These are phyloP conservation scores for Pythium dissimile DNA, from an alignment of 352 stramenopile species.

Conservation along the genomic window DNA sequence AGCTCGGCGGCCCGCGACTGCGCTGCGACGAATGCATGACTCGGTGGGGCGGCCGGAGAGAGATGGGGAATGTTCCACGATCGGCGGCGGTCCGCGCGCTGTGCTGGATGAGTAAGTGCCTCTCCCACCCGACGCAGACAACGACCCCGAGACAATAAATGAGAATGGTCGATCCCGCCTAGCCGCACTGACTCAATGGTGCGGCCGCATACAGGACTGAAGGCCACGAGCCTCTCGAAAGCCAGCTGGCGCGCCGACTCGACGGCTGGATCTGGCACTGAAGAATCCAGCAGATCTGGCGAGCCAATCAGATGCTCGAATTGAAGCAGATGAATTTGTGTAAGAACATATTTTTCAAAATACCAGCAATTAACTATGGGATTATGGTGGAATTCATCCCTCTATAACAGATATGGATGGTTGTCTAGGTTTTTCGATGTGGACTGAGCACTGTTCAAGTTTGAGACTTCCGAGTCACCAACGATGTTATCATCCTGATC, in stretches of 20 bases:
- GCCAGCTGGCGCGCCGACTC: constrained; percentile 24
- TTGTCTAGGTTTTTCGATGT: constrained; percentile 3
- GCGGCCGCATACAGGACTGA: no score
- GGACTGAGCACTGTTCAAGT: background rate
- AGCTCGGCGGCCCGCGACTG: constrained; percentile 4
- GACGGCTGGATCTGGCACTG: background rate
- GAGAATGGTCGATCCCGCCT: no score
- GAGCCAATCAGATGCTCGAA: background rate
- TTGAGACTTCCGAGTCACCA: no score
- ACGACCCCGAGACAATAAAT: no score
- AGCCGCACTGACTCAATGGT: no score
- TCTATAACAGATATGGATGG: background rate
- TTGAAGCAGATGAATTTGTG: background rate
- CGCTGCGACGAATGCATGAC: constrained; percentile 9
- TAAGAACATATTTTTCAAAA: background rate
- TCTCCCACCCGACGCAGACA: background rate
- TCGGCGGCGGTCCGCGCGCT: no score
- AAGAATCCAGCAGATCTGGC: background rate
- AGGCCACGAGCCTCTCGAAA: constrained; percentile 2
- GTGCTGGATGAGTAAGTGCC: no score
- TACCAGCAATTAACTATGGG: background rate
- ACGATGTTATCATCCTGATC: no score
- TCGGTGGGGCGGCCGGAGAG: background rate
- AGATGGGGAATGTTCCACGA: background rate
- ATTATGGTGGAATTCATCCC: background rate